These are phyloP conservation scores for Auricularia sp. DNA, from an alignment of 768 basidiomycete species.

Conservation along the genomic window DNA sequence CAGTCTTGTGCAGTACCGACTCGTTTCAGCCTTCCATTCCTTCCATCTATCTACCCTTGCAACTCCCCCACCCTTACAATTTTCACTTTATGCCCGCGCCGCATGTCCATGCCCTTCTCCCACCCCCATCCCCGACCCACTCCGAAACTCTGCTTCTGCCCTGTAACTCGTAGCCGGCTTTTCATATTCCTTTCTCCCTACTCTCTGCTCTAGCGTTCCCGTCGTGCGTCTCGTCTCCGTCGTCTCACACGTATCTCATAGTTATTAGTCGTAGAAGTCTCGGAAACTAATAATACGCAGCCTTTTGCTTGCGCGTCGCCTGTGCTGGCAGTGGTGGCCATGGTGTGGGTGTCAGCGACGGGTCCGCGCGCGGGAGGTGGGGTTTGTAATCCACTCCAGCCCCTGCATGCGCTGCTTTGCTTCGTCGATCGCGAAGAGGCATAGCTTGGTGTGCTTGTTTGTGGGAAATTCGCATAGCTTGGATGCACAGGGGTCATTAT, in stretches of 20 bases:
- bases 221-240: background rate
- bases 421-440: too few relatives aligned
- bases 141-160: background rate
- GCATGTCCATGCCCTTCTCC: background rate
- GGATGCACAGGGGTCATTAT: too few relatives aligned
- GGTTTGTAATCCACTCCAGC: too few relatives aligned
- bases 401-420: too few relatives aligned
- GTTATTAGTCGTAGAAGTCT: background rate
- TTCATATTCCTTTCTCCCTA: background rate
- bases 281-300: too few relatives aligned
- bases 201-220: background rate
- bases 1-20: background rate
- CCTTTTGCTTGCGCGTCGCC: too few relatives aligned
- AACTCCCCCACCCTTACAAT: background rate
- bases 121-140: background rate
- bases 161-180: background rate
- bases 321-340: too few relatives aligned
- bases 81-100: background rate
- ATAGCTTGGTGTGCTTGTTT: too few relatives aligned
- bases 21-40: background rate
- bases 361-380: too few relatives aligned
- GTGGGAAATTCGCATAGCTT: too few relatives aligned
- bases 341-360: too few relatives aligned
- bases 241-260: background rate
- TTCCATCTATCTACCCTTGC: background rate